phyloP scores from a whole-genome alignment of 2,329 filamentous ascomycete genomes.

The Fusarium sp. region DNA sequence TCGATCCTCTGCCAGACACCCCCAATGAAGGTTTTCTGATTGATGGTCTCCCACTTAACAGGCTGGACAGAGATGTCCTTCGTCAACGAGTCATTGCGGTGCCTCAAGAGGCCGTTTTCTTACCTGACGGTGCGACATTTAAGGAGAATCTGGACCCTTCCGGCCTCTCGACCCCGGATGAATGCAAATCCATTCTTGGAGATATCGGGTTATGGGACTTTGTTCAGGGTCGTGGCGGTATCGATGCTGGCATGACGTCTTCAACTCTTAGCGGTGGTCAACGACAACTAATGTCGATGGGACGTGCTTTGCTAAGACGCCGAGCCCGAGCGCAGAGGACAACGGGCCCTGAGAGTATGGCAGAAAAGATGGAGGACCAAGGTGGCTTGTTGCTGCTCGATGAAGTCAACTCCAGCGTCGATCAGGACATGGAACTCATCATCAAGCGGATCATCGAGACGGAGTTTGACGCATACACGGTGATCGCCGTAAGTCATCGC shows the following conservation, averaged over 20 bases:
- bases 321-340: conserved; percentile 9
- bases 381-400: conserved; percentile 51
- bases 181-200: conserved; percentile 48
- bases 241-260: conserved; percentile 51
- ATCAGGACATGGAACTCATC: conserved; percentile 50
- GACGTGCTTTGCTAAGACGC: conserved; percentile 62
- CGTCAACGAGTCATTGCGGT: conserved; percentile 60
- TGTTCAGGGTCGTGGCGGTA: conserved; percentile 46
- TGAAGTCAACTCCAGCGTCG: conserved; percentile 54
- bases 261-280: conserved; percentile 66
- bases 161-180: conserved; percentile 38
- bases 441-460: conserved; percentile 53
- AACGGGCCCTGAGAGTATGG: not conserved
- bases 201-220: conserved; percentile 47
- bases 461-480: conserved; percentile 58
- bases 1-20: conserved; percentile 48
- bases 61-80: conserved; percentile 52
- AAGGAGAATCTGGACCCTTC: conserved; percentile 55
- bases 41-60: conserved; percentile 50
- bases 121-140: conserved; percentile 54
- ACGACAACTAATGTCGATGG: conserved; percentile 70
- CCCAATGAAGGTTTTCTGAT: conserved; percentile 46
- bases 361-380: not conserved
- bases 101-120: conserved; percentile 63
- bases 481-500: conserved; percentile 59